phyloP scores from a whole-genome alignment of 2,329 filamentous ascomycete species.

The Graphiopsis chlorocephala region DNA sequence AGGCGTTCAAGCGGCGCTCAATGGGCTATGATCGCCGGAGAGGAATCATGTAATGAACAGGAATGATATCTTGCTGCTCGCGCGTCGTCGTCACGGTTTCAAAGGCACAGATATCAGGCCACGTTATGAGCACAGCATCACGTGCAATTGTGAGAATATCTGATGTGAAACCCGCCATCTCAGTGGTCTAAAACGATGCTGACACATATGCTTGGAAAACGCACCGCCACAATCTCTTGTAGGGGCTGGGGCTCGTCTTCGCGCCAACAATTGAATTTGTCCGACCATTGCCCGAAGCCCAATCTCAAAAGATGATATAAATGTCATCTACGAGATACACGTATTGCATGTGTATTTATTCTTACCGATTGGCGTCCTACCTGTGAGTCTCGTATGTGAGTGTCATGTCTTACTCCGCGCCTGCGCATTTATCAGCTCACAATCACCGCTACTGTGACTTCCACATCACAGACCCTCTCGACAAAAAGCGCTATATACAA shows the following conservation, averaged over 20 bases:
- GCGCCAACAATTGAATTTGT: too few species aligned
- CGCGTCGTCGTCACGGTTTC: background rate
- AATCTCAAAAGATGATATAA: background rate
- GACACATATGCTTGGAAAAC: background rate
- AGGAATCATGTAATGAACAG: background rate
- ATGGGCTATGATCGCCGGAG: slow-evolving; percentile 50
- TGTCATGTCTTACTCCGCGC: background rate
- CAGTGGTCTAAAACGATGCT: background rate
- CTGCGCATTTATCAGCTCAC: background rate
- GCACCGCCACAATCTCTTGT: background rate
- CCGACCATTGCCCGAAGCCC: background rate
- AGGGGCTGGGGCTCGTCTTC: too few species aligned
- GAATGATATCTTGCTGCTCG: background rate
- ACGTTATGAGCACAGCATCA: background rate
- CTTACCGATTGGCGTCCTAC: background rate
- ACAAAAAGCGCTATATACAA: background rate
- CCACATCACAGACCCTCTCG: background rate
- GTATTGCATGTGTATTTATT: background rate
- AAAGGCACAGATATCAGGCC: background rate
- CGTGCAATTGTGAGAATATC: background rate
- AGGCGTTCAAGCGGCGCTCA: slow-evolving; percentile 80
- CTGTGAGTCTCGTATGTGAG: background rate
- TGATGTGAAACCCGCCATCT: background rate
- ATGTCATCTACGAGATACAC: background rate
- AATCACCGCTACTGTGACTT: background rate